These are phyloP conservation scores for Albugo laibachii DNA, from an alignment of 352 stramenopile genomes.

Conservation along the genomic window DNA sequence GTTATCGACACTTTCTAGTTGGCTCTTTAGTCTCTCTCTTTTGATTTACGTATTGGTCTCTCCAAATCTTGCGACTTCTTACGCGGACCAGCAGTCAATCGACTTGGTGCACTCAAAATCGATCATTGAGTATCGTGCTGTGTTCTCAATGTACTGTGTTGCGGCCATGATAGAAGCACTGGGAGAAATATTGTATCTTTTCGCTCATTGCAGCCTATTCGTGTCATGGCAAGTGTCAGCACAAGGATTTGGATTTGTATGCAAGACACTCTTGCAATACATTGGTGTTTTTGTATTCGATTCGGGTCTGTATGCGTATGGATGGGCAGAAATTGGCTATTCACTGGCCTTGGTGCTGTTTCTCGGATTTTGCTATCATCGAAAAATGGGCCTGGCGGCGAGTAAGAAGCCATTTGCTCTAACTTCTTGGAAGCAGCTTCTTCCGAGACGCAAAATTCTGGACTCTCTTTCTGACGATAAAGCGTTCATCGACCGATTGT, in stretches of 20 bases:
- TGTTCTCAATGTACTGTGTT: conserved; percentile 53
- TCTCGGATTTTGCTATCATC: conserved; percentile 22
- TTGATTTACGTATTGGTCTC: conserved; percentile 6
- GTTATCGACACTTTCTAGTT: conserved; percentile 46
- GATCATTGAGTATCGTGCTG: conserved; percentile 19
- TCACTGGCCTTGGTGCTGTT: conserved; percentile 39
- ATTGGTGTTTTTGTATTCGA: conserved; percentile 38
- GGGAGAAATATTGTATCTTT: conserved; percentile 65
- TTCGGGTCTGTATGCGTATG: conserved; percentile 47
- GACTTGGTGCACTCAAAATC: conserved; percentile 4
- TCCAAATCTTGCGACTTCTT: background rate
- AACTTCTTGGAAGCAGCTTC: conserved; percentile 23
- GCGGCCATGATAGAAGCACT: conserved; percentile 60
- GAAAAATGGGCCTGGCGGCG: conserved; percentile 2
- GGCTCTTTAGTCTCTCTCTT: conserved; percentile 16
- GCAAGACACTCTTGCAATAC: conserved; percentile 46
- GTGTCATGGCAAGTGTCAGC: conserved; percentile 71
- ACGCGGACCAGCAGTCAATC: conserved; percentile 3
- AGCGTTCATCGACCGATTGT: conserved; percentile 33
- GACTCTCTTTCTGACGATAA: conserved; percentile 6
- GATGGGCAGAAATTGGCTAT: conserved; percentile 55
- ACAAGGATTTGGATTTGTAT: conserved; percentile 52
- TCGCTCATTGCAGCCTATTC: conserved; percentile 52
- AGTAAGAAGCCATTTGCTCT: conserved; percentile 17
- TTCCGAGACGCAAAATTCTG: conserved; percentile 12